A percentile compares a stretch with the other conserved stretches of the same genome.
Conservation (phyloP, 768 basidiomycete genomes). For the Trametopsis cervina region DNA sequence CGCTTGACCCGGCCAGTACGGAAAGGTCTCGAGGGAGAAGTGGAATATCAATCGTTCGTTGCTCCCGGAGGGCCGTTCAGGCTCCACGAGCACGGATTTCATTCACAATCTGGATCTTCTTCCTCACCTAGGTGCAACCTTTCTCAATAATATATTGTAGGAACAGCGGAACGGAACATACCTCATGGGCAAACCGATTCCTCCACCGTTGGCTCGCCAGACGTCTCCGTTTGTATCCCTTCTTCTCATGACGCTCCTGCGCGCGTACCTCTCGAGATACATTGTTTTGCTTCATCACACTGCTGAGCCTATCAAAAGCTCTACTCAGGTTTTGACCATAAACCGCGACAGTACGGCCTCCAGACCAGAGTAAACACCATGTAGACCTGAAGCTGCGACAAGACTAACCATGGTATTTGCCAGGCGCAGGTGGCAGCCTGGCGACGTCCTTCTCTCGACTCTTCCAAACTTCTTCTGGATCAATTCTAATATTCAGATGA, state of each 20-base stretch:
- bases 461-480: slow-evolving; percentile 37
- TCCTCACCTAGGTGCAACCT: slow-evolving; percentile 55
- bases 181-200: slow-evolving; percentile 74
- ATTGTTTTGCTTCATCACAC: slow-evolving; percentile 46
- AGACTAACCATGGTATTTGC: slow-evolving; percentile 51
- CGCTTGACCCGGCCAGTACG: neutral
- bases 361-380: neutral
- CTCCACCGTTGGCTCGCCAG: slow-evolving; percentile 74
- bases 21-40: neutral
- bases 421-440: slow-evolving; percentile 31
- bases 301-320: slow-evolving; percentile 44
- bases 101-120: slow-evolving; percentile 74
- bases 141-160: slow-evolving; percentile 10
- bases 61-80: slow-evolving; percentile 2
- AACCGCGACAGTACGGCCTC: slow-evolving; percentile 60
- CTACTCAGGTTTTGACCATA: slow-evolving; percentile 29
- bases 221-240: slow-evolving; percentile 70
- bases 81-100: slow-evolving; percentile 51
- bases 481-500: slow-evolving; percentile 1
- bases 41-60: neutral
- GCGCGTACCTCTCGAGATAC: slow-evolving; percentile 44
- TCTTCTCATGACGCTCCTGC: slow-evolving; percentile 71
- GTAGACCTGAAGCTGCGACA: neutral
- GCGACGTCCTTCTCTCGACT: slow-evolving; percentile 18
- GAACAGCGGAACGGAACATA: slow-evolving; percentile 27